Evolutionary conservation across 495 filamentous ascomycete species (phyloP).

Genomic region (Annulohypoxylon moriforme): DNA sequence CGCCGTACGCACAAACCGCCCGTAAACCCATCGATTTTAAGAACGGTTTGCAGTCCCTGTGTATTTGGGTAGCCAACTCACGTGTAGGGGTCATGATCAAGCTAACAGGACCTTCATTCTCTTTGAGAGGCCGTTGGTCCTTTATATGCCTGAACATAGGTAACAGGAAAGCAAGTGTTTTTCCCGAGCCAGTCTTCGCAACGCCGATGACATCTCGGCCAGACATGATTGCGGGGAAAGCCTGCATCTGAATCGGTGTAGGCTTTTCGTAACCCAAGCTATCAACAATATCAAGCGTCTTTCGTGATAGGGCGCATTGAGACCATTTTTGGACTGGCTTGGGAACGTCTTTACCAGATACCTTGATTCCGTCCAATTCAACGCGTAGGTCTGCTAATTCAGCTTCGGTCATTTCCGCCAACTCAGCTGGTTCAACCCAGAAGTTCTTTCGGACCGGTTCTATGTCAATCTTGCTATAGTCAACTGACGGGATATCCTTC

Average conservation of each 20-base stretch:
- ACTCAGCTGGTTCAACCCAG: slow-evolving; percentile 88
- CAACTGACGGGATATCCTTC: slow-evolving; percentile 88
- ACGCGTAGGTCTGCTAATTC: slow-evolving; percentile 83
- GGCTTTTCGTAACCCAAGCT: slow-evolving; percentile 87
- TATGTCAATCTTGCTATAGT: slow-evolving; percentile 87
- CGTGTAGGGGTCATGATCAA: slow-evolving; percentile 95
- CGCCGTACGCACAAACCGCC: slow-evolving; percentile 94
- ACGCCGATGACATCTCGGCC: slow-evolving; percentile 96
- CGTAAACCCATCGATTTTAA: slow-evolving; percentile 89
- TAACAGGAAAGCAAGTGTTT: slow-evolving; percentile 93
- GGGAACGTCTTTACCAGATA: slow-evolving; percentile 83
- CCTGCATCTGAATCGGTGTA: slow-evolving; percentile 94
- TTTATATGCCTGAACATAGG: slow-evolving; percentile 99
- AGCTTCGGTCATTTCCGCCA: slow-evolving; percentile 85
- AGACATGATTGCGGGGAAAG: slow-evolving; percentile 94
- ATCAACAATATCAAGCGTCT: slow-evolving; percentile 88
- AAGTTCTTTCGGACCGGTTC: slow-evolving; percentile 92
- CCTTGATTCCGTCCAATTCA: slow-evolving; percentile 95
- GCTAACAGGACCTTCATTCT: slow-evolving; percentile 86
- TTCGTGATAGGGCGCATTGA: slow-evolving; percentile 88
- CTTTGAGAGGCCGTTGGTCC: slow-evolving; percentile 85
- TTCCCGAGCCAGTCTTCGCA: slow-evolving; percentile 98
- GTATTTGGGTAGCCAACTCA: slow-evolving; percentile 94
- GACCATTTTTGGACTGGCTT: slow-evolving; percentile 97
- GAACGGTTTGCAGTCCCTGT: slow-evolving; percentile 93